A percentile compares a stretch with the other conserved stretches of the same genome.
Evolutionary conservation across 225 moss, liverwort and hornwort species (phyloP).

Genomic region (Marchantia paleacea): DNA sequence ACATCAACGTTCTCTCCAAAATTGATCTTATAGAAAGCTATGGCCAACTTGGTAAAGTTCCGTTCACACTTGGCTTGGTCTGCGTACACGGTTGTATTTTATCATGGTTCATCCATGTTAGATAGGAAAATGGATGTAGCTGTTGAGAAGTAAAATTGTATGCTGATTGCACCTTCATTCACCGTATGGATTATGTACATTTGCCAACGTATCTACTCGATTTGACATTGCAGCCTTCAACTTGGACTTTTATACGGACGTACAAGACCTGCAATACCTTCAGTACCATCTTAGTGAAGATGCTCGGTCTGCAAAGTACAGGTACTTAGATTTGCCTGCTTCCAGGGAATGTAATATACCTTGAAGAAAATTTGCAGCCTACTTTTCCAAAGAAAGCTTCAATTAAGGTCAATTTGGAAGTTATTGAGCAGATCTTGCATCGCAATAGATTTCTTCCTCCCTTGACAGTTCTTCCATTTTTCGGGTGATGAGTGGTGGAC

Average conservation of each 20-base stretch:
- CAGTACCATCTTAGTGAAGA: constrained; percentile 65
- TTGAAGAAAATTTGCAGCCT: no score
- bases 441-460: no score
- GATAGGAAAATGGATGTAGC: not conserved
- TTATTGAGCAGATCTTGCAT: no score
- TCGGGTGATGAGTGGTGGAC: constrained; percentile 13
- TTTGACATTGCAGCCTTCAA: constrained; percentile 65
- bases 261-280: constrained; percentile 87
- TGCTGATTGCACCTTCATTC: not conserved
- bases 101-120: not conserved
- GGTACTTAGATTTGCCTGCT: constrained; percentile 33
- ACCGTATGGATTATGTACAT: not conserved
- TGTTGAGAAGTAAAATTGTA: not conserved
- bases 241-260: constrained; percentile 96
- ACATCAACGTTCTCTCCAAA: constrained; percentile 94
- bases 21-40: constrained; percentile 99
- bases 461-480: not conserved
- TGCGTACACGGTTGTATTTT: not conserved
- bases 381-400: no score
- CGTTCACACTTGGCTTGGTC: not conserved
- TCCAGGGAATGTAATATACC: not conserved
- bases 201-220: not conserved
- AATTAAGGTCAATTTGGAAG: no score
- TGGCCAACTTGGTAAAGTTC: constrained; percentile 83
- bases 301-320: constrained; percentile 66